Conservation (phyloP, 1,284 basidiomycete species). For the Naganishia albida region DNA sequence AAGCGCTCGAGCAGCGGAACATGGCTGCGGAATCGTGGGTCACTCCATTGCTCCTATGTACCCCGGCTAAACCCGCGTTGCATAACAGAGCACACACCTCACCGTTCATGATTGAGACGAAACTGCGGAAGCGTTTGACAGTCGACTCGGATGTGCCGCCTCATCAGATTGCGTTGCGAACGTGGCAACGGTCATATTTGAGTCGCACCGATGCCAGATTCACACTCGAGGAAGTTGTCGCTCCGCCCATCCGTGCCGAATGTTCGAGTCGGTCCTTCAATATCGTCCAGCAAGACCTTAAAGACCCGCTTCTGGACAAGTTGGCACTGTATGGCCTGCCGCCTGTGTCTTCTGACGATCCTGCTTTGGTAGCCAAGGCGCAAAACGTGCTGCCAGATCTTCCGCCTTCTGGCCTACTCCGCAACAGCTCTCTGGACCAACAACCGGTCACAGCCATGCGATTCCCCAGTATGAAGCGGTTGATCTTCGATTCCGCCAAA, state of each 20-base stretch:
- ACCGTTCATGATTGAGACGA: slow-evolving; percentile 1
- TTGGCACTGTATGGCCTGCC: slow-evolving; percentile 85
- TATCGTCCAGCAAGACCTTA: slow-evolving; percentile 64
- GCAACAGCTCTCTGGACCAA: slow-evolving; percentile 69
- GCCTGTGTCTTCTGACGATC: slow-evolving; percentile 65
- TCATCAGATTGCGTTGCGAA: slow-evolving; percentile 58
- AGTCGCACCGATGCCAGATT: slow-evolving; percentile 77
- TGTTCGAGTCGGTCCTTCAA: slow-evolving; percentile 78
- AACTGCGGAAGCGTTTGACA: slow-evolving; percentile 14
- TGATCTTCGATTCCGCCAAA: slow-evolving; percentile 97
- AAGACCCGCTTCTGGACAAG: slow-evolving; percentile 61
- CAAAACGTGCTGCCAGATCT: slow-evolving; percentile 64
- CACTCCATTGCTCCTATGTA: neutral
- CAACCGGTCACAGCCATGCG: slow-evolving; percentile 83
- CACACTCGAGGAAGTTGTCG: slow-evolving; percentile 78
- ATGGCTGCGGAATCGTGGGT: slow-evolving; percentile 10
- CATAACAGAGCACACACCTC: neutral
- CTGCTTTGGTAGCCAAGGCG: slow-evolving; percentile 61
- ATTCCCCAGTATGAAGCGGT: slow-evolving; percentile 90
- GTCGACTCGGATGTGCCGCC: slow-evolving; percentile 31
- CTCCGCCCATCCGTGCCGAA: slow-evolving; percentile 75
- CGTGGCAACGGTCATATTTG: slow-evolving; percentile 73
- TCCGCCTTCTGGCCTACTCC: slow-evolving; percentile 68
- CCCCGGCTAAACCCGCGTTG: neutral
- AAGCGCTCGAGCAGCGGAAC: slow-evolving; percentile 9